Evolutionary conservation across 1,284 basidiomycete species (phyloP), one percentile per base, ranked within the genome.

Genomic region (Cryptococcus sp.): DNA sequence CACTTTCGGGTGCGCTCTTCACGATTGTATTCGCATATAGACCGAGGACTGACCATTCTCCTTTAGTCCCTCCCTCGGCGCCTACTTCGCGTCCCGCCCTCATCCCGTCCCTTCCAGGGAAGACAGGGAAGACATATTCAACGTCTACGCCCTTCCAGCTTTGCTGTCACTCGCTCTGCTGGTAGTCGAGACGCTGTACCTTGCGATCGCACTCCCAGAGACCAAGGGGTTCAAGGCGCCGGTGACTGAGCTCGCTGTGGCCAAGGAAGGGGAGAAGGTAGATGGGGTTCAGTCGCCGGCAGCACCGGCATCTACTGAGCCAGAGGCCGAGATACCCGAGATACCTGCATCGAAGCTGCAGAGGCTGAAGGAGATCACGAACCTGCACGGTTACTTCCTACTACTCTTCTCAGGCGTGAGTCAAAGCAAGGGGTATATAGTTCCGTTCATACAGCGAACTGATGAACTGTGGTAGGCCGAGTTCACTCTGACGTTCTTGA

Each of bases 401-500:
- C 83, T 86, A 43, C 76, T 93, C 53, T 96, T 96, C 76, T 92
- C 91, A 6, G 92, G 79, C 3, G 73, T 73, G 44, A 67, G 72
- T 69, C 16, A 33, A 5, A 33, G 9, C 28, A 9, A 33, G n/a
- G n/a, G 9, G n/a, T 37, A 20, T 7, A 37, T 23, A 21, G 40
- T 20, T 18, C 3, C 39, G 36, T 23, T 24, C 8, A 20, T 48
- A 15, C 48, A 8, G 3, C 11, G 15, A 35, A 43, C 47, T 35
- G 37, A n/a, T 20, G 23, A 16, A 21, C 36, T 9, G 37, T 44
- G 4, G 13, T 47, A 91, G 49, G 85, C 92, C 50, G 91, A 95
- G 69, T 94, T 93, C 76, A 94, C 91, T 0, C 79, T 95, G 28
- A 92, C 89, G 0, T 95, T 95, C 80, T 79, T 94, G 48, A 93